Evolutionary conservation across 768 basidiomycete species (phyloP).

Genomic region (Suillus americanus): DNA sequence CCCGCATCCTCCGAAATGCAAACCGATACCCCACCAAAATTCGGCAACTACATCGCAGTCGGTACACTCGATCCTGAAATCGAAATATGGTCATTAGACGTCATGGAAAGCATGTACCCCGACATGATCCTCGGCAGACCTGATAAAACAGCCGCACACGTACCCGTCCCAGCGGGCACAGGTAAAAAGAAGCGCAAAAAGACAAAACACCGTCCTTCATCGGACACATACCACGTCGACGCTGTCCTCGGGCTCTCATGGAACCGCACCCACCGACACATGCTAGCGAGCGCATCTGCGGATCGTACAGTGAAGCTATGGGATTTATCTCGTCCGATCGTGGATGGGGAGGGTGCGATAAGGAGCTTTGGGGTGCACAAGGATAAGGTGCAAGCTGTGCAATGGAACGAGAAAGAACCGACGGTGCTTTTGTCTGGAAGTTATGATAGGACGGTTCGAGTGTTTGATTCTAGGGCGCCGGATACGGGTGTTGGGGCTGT

Average conservation of each 20-base stretch:
- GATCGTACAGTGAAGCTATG: slow-evolving; percentile 97
- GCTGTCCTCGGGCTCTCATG: slow-evolving; percentile 92
- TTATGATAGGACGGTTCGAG: slow-evolving; percentile 92
- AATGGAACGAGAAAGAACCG: slow-evolving; percentile 91
- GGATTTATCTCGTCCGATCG: slow-evolving; percentile 81
- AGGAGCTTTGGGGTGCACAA: slow-evolving; percentile 84
- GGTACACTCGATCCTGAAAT: slow-evolving; percentile 98
- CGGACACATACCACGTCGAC: slow-evolving; percentile 83
- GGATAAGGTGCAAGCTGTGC: slow-evolving; percentile 95
- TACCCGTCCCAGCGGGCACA: slow-evolving; percentile 79
- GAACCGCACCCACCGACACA: slow-evolving; percentile 87
- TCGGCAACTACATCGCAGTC: slow-evolving; percentile 93
- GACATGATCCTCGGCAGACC: slow-evolving; percentile 88
- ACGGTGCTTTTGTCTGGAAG: slow-evolving; percentile 90
- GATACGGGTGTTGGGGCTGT: slow-evolving; percentile 80
- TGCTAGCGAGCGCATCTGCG: slow-evolving; percentile 89
- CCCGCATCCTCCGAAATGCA: slow-evolving; percentile 51
- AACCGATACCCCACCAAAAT: slow-evolving; percentile 33
- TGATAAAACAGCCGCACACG: slow-evolving; percentile 76
- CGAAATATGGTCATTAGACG: slow-evolving; percentile 96
- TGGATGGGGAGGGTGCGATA: slow-evolving; percentile 49
- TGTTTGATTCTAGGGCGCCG: slow-evolving; percentile 88
- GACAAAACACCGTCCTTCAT: slow-evolving; percentile 59
- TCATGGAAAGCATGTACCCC: slow-evolving; percentile 93
- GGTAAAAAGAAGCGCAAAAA: slow-evolving; percentile 98